Percentiles rank a stretch among this genome's conserved stretches.
Conservation (phyloP, 352 stramenopile species). For the Peronospora tabacina region DNA sequence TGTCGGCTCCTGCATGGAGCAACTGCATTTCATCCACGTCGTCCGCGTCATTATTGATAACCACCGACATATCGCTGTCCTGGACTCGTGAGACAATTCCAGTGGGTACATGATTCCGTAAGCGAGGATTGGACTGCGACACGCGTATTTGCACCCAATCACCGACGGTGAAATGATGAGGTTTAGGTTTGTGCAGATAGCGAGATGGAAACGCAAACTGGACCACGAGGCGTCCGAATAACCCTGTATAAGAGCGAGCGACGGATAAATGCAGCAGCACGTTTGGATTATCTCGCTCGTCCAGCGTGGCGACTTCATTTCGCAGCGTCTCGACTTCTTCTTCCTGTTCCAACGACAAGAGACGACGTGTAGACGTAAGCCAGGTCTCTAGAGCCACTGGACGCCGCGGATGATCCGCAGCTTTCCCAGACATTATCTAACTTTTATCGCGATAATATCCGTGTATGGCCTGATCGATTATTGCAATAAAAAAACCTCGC, state of each 20-base stretch:
- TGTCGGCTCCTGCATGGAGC: conserved; percentile 13
- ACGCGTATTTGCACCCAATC: conserved; percentile 79
- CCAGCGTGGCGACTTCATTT: conserved; percentile 43
- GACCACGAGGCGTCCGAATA: conserved; percentile 64
- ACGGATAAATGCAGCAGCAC: conserved; percentile 50
- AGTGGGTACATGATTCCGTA: conserved; percentile 26
- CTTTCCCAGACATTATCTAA: conserved; percentile 15
- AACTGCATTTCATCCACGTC: conserved; percentile 50
- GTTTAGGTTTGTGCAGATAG: conserved; percentile 40
- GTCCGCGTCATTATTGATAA: conserved; percentile 39
- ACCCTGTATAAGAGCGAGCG: conserved; percentile 34
- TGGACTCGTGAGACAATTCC: conserved; percentile 62
- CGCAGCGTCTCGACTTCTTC: conserved; percentile 54
- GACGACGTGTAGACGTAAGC: conserved; percentile 33
- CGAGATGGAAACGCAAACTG: conserved; percentile 42
- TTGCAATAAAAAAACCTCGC: too few relatives aligned
- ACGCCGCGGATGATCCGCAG: neutral
- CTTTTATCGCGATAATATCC: too few relatives aligned
- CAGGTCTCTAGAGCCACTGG: conserved; percentile 47
- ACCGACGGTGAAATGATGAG: conserved; percentile 76
- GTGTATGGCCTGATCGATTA: too few relatives aligned
- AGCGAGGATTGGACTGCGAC: conserved; percentile 17
- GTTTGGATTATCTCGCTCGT: conserved; percentile 58
- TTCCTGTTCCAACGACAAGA: conserved; percentile 55
- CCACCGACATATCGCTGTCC: conserved; percentile 52